Evolutionary conservation across 2,329 filamentous ascomycete genomes (phyloP), one percentile per base, ranked within the genome.

Genomic region (Paracamarosporium sp.): DNA sequence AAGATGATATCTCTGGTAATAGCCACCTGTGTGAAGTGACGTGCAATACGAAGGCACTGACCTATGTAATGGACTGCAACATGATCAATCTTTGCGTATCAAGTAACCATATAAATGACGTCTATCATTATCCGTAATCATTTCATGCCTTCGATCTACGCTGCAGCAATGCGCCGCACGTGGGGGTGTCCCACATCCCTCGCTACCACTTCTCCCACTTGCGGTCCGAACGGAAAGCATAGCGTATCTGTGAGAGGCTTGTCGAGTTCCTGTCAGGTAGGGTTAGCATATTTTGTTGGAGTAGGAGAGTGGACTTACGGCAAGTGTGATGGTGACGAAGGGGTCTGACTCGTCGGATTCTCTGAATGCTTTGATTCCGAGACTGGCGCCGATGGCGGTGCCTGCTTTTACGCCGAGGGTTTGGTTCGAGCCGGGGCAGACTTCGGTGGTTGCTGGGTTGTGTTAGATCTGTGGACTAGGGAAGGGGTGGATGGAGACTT

Each of bases 261-360:
- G 27, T 65, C 57, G 25, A 65, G 31, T 17, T 50, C 30, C 60
- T n/a, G n/a, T n/a, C n/a, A n/a, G n/a, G n/a, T 63, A 15, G 12
- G 27, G 22, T 3, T 33, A 13, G n/a, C n/a, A n/a, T n/a, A n/a
- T n/a, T n/a, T n/a, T n/a, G n/a, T n/a, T n/a, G n/a, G n/a, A n/a
- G n/a, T n/a, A n/a, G n/a, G n/a, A n/a, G 20, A n/a, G 12, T 25
- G 22, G 11, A 55, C 63, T 60, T 55, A 60, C 61, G 12, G 61
- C 63, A 45, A 67, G 55, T 27, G 50, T 47, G 13, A 64, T 20
- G 4, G 53, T 62, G 27, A 65, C 62, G 11, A 67, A 47, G 7
- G 65, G 59, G 27, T 66, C 55, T 17, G 51, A 46, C 35, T 30
- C 28, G 30, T 50, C 53, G n/a, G 52, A 54, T 13, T 36, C 59